Percentiles rank a stretch among this genome's conserved stretches.
Conservation (phyloP, 495 filamentous ascomycete species). For the Terfezia claveryi region DNA sequence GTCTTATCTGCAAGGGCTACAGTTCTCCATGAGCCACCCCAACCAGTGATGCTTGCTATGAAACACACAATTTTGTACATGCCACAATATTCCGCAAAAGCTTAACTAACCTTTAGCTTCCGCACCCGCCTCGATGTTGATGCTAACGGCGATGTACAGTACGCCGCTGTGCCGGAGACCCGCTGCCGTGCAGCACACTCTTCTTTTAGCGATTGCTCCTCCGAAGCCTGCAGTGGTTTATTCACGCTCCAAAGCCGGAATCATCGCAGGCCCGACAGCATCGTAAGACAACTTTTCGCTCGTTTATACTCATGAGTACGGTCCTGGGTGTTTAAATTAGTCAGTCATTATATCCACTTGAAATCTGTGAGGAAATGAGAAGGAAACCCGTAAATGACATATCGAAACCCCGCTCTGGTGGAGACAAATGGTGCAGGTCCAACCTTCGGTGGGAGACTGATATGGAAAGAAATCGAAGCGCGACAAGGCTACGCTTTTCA, state of each 20-base stretch:
- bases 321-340: not conserved
- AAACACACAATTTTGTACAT: slow-evolving; percentile 26
- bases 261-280: slow-evolving; percentile 17
- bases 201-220: slow-evolving; percentile 25
- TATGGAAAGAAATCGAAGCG: slow-evolving; percentile 27
- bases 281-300: slow-evolving; percentile 9
- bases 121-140: slow-evolving; percentile 27
- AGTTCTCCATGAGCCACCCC: slow-evolving; percentile 6
- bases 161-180: slow-evolving; percentile 32
- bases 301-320: slow-evolving; percentile 10
- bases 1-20: slow-evolving; percentile 28
- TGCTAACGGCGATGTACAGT: slow-evolving; percentile 32
- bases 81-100: slow-evolving; percentile 21
- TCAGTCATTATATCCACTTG: too few species aligned
- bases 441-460: slow-evolving; percentile 32
- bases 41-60: not conserved
- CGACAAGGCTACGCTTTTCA: slow-evolving; percentile 28
- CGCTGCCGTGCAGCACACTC: slow-evolving; percentile 29
- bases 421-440: slow-evolving; percentile 34
- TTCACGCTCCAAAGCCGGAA: slow-evolving; percentile 21
- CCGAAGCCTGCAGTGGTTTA: slow-evolving; percentile 28
- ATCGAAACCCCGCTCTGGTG: slow-evolving; percentile 29
- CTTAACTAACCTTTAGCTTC: slow-evolving; percentile 29
- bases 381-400: slow-evolving; percentile 22
- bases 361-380: too few species aligned